Conservation (phyloP, 2,329 filamentous ascomycete genomes). For the Plenodomus lindquistii region DNA sequence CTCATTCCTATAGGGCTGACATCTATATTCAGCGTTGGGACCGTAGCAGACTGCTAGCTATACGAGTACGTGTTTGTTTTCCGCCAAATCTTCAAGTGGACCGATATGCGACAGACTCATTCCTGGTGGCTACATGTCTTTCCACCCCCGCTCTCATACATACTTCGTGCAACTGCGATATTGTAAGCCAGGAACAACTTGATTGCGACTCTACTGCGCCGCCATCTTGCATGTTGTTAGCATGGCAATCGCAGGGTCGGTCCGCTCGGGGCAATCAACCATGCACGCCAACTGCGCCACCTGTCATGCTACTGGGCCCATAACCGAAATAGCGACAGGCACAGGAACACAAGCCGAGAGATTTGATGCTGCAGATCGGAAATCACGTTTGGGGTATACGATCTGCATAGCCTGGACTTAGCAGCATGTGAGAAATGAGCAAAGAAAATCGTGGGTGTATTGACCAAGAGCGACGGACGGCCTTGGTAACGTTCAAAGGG, state of each 20-base stretch:
- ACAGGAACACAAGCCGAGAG: slow-evolving; percentile 11
- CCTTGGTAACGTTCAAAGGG: background rate
- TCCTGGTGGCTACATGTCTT: too few relatives aligned
- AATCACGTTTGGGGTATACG: slow-evolving; percentile 1
- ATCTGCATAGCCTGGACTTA: slow-evolving; percentile 1
- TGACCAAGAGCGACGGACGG: slow-evolving; percentile 2
- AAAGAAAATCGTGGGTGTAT: background rate
- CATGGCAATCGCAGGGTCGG: slow-evolving; percentile 5
- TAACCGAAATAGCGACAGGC: slow-evolving; percentile 23
- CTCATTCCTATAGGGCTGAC: background rate
- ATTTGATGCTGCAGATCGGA: slow-evolving; percentile 16
- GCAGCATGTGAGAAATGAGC: background rate
- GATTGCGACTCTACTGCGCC: background rate
- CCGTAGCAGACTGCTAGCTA: background rate
- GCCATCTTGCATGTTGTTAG: background rate
- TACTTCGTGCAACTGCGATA: too few relatives aligned
- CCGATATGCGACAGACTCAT: too few relatives aligned
- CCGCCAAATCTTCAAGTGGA: too few relatives aligned
- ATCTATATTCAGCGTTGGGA: background rate
- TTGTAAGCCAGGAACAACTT: too few relatives aligned
- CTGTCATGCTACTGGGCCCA: slow-evolving; percentile 7
- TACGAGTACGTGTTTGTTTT: too few relatives aligned
- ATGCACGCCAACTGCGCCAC: slow-evolving; percentile 7
- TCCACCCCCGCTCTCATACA: too few relatives aligned
- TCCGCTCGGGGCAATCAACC: slow-evolving; percentile 10